Conservation (phyloP, 2,329 filamentous ascomycete species). For the Fusarium acutatum region DNA sequence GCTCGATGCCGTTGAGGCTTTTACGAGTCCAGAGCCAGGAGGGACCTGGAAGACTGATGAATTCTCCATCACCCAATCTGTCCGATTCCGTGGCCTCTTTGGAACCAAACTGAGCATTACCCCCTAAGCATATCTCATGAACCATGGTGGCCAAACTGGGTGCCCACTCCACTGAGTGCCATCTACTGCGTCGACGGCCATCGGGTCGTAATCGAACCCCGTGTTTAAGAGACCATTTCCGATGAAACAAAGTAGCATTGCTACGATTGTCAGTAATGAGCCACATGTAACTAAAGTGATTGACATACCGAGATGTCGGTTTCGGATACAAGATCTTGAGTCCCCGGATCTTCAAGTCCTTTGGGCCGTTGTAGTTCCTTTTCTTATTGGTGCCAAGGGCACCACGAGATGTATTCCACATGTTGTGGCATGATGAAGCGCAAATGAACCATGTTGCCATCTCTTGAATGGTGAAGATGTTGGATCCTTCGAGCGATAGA, state of each 20-base stretch:
- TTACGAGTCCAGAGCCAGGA: neutral
- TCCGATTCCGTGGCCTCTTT: neutral
- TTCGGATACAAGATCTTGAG: neutral
- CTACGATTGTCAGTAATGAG: neutral
- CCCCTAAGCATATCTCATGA: neutral
- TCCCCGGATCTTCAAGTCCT: neutral
- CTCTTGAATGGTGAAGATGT: neutral
- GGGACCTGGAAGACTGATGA: neutral
- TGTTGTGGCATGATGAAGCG: neutral
- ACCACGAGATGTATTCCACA: neutral
- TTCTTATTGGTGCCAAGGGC: neutral
- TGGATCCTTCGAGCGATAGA: neutral
- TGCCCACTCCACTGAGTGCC: neutral
- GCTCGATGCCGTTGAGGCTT: neutral
- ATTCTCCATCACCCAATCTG: neutral
- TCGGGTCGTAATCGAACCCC: neutral
- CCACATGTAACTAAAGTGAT: neutral
- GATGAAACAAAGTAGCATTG: neutral
- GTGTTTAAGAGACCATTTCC: neutral
- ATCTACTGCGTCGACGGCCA: neutral
- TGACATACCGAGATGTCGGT: neutral
- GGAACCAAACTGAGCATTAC: neutral
- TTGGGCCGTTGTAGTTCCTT: neutral
- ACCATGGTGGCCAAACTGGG: neutral
- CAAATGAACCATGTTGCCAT: neutral